Conservation (phyloP, 257 asterid genomes). For the Gentiana straminea region DNA sequence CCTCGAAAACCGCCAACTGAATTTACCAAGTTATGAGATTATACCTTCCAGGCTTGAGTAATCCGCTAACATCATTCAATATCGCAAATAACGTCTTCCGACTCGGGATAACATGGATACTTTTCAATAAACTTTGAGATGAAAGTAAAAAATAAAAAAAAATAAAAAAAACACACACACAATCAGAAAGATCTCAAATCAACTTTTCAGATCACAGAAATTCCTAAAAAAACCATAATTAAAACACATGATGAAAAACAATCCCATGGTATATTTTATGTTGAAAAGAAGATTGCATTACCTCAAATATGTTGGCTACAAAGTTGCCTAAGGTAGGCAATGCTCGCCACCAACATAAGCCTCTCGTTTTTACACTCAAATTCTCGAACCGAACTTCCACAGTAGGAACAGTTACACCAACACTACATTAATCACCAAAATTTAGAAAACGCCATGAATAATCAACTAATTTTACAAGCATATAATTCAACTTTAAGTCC, state of each 20-base stretch:
- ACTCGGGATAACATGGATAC: slow-evolving; percentile 45
- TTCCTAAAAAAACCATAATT: not conserved
- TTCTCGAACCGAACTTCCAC: slow-evolving; percentile 83
- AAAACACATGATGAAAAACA: not conserved
- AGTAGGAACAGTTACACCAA: slow-evolving; percentile 67
- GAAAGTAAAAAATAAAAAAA: not conserved
- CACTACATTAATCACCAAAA: slow-evolving; percentile 28
- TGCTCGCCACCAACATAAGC: slow-evolving; percentile 82
- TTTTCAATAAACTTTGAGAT: slow-evolving; percentile 58
- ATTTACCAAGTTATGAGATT: no score
- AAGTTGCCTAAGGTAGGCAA: slow-evolving; percentile 72
- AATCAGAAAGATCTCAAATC: no score
- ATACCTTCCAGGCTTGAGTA: slow-evolving; percentile 80
- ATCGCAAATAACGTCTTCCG: slow-evolving; percentile 62
- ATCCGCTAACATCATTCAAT: slow-evolving; percentile 65
- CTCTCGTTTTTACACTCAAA: slow-evolving; percentile 62
- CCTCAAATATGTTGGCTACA: slow-evolving; percentile 62
- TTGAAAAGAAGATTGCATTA: slow-evolving; percentile 9
- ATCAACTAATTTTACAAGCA: no score
- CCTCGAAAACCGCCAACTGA: no score
- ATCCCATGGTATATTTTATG: no score
- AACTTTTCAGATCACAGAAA: not conserved
- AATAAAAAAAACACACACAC: no score
- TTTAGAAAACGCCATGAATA: no score
- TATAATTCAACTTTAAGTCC: not conserved